Evolutionary conservation across 495 filamentous ascomycete species (phyloP).

Genomic region (Aspergillus saccharolyticus): DNA sequence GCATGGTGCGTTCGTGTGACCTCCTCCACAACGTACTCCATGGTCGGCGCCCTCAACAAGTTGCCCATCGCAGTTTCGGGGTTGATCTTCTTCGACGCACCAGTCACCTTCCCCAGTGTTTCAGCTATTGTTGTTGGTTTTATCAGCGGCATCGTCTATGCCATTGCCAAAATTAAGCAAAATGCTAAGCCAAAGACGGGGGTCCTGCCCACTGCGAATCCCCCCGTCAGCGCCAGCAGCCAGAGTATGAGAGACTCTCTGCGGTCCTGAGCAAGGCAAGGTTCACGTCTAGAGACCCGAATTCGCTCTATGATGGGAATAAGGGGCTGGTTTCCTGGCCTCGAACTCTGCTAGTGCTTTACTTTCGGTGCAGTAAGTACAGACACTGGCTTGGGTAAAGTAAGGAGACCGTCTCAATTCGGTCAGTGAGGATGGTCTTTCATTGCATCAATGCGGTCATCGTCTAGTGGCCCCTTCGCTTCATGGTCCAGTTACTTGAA

Average conservation of each 20-base stretch:
- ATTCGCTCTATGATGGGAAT: background rate
- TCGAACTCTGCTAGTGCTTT: background rate
- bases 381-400: background rate
- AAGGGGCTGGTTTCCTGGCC: background rate
- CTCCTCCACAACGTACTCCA: conserved; percentile 93
- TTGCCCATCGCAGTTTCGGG: conserved; percentile 88
- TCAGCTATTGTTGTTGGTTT: conserved; percentile 88
- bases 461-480: background rate
- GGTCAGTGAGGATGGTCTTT: conserved; percentile 29
- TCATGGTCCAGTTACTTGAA: conserved; percentile 6
- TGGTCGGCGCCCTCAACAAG: conserved; percentile 98
- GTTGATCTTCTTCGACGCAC: conserved; percentile 90
- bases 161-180: conserved; percentile 88
- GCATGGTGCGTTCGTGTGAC: conserved; percentile 98
- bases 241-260: conserved; percentile 88
- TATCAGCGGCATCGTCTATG: conserved; percentile 84
- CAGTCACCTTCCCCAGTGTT: conserved; percentile 86
- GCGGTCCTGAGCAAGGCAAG: conserved; percentile 40
- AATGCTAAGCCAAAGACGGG: conserved; percentile 56
- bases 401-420: conserved; percentile 14
- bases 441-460: conserved; percentile 12
- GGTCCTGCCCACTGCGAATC: conserved; percentile 60
- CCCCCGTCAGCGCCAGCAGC: conserved; percentile 81
- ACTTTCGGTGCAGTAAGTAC: background rate
- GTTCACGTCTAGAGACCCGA: background rate